Evolutionary conservation across 495 filamentous ascomycete genomes (phyloP).

Genomic region (Hyaloscypha variabilis): DNA sequence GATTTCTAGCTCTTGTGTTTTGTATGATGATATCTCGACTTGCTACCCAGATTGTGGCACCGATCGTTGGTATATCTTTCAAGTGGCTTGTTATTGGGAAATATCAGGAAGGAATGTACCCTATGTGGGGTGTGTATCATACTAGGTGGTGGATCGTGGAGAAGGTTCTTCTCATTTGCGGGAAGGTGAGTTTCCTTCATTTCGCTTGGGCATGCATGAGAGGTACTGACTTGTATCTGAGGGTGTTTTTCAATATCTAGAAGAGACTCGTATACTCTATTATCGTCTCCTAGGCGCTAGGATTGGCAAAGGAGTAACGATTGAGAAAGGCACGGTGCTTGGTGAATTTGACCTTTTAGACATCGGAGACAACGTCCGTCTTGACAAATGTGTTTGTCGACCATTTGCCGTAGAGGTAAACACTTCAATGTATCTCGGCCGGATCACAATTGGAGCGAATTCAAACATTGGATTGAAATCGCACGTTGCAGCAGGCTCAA

Average conservation of each 20-base stretch:
- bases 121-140: conserved; percentile 52
- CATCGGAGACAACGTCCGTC: conserved; percentile 42
- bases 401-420: conserved; percentile 49
- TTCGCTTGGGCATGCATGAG: too few relatives aligned
- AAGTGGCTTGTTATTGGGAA: conserved; percentile 50
- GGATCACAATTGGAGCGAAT: conserved; percentile 42
- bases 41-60: conserved; percentile 32
- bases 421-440: conserved; percentile 47
- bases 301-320: conserved; percentile 42
- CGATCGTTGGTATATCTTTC: conserved; percentile 39
- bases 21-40: conserved; percentile 37
- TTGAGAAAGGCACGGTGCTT: conserved; percentile 34
- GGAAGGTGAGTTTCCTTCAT: conserved; percentile 22
- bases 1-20: conserved; percentile 39
- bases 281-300: conserved; percentile 45
- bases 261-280: conserved; percentile 39
- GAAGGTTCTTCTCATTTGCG: conserved; percentile 43
- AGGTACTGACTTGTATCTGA: neutral
- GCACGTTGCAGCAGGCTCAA: conserved; percentile 44
- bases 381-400: conserved; percentile 41
- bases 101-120: conserved; percentile 44
- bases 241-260: conserved; percentile 38
- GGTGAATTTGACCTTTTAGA: conserved; percentile 51
- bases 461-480: conserved; percentile 41
- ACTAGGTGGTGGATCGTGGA: conserved; percentile 52